Percentiles rank a stretch among this genome's conserved stretches.
Evolutionary conservation across 2,329 filamentous ascomycete genomes (phyloP).

Genomic region (Neonectria coccinea): DNA sequence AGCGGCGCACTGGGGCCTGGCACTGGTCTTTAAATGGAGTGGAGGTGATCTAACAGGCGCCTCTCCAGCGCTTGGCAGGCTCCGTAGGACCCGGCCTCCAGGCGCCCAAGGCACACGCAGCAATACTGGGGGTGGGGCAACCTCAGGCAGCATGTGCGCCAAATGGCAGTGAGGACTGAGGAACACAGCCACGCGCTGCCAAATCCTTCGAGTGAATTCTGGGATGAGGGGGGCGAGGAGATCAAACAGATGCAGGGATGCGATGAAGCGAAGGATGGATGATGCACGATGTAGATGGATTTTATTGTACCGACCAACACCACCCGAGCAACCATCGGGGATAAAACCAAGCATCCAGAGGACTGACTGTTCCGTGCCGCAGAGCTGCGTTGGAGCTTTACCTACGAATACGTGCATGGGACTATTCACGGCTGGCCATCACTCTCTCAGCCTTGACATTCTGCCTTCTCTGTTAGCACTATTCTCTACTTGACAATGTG

Average conservation of each 20-base stretch:
- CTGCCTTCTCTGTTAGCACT: not conserved
- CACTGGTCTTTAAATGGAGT: constrained; percentile 3
- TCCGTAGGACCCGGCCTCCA: not conserved
- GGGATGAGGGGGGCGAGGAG: not conserved
- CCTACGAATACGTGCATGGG: not conserved
- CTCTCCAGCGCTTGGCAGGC: not conserved
- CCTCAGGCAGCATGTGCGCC: not conserved
- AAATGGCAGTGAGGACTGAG: not conserved
- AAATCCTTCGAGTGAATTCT: not conserved
- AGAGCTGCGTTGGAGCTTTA: not conserved
- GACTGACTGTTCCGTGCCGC: not conserved
- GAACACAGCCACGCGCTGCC: constrained; percentile 2
- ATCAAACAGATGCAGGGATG: not conserved
- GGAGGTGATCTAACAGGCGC: not conserved
- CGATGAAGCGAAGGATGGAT: not conserved
- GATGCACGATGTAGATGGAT: not conserved
- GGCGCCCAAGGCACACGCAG: not conserved
- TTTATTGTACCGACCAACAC: too few species aligned
- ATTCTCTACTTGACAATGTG: too few species aligned
- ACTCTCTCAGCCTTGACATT: not conserved
- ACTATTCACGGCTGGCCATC: not conserved
- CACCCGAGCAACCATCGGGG: too few species aligned
- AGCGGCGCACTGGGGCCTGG: not conserved
- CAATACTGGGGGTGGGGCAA: not conserved
- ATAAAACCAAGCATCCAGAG: not conserved